phyloP scores from a whole-genome alignment of 257 asterid genomes.

The Ilex aquifolium region DNA sequence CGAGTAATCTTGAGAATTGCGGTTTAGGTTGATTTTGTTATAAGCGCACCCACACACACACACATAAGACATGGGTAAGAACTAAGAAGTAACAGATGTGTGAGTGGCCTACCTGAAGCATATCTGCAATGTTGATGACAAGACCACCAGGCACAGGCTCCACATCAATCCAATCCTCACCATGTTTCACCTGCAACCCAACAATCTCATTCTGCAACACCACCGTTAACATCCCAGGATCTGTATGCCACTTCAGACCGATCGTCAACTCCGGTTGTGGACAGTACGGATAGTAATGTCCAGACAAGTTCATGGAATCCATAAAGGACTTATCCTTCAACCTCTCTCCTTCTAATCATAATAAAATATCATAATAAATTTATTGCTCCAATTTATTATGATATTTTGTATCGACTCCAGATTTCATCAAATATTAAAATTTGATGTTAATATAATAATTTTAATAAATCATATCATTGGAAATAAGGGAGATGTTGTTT shows the following conservation, averaged over 20 bases:
- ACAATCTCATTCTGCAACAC: slow-evolving; percentile 36
- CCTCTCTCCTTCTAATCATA: slow-evolving; percentile 8
- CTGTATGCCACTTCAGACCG: slow-evolving; percentile 31
- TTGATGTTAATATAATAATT: no score
- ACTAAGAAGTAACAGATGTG: no score
- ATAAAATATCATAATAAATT: no score
- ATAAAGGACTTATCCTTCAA: slow-evolving; percentile 29
- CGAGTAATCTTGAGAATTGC: no score
- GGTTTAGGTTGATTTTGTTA: no score
- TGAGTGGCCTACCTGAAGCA: slow-evolving; percentile 29
- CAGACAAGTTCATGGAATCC: slow-evolving; percentile 24
- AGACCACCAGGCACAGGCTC: slow-evolving; percentile 37
- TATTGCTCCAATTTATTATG: no score
- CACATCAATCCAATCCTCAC: slow-evolving; percentile 35
- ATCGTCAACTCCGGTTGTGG: slow-evolving; percentile 39
- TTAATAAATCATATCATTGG: no score
- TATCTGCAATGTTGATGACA: slow-evolving; percentile 39
- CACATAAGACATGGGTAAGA: no score
- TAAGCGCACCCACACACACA: no score
- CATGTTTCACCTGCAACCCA: slow-evolving; percentile 42
- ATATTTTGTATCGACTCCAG: no score
- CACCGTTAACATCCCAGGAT: slow-evolving; percentile 34
- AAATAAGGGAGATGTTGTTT: no score
- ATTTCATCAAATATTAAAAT: no score
- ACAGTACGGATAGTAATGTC: slow-evolving; percentile 39